A percentile compares a stretch with the other conserved stretches of the same genome.
Evolutionary conservation across 2,329 filamentous ascomycete genomes (phyloP).

Genomic region (Aspergillus fijiensis): DNA sequence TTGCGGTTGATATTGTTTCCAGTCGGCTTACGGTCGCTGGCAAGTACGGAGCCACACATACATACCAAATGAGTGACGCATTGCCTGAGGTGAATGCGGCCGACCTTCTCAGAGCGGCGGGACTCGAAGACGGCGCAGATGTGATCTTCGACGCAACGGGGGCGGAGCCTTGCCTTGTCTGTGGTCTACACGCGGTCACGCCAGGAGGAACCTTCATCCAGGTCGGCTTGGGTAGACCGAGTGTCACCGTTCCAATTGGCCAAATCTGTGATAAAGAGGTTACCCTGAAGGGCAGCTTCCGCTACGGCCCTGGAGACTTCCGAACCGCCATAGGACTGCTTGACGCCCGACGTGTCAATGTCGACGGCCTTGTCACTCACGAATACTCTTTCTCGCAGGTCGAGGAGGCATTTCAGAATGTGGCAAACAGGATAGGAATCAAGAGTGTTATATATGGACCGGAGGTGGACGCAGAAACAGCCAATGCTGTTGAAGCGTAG

Average conservation of each 20-base stretch:
- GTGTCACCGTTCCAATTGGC: constrained; percentile 69
- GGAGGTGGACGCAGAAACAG: constrained; percentile 17
- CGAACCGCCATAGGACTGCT: constrained; percentile 69
- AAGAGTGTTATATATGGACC: constrained; percentile 43
- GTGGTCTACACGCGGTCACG: constrained; percentile 65
- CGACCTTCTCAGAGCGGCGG: constrained; percentile 60
- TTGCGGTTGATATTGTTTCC: constrained; percentile 70
- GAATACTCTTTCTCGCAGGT: constrained; percentile 75
- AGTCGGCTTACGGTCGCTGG: constrained; percentile 70
- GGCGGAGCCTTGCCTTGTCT: constrained; percentile 71
- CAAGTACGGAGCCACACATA: constrained; percentile 56
- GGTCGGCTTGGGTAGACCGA: constrained; percentile 78
- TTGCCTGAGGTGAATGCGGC: constrained; percentile 68
- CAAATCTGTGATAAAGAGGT: constrained; percentile 82
- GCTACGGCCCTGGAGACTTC: constrained; percentile 84
- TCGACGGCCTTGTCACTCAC: constrained; percentile 74
- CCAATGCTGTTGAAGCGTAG: constrained; percentile 12
- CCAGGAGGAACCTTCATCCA: constrained; percentile 73
- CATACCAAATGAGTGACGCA: constrained; percentile 60
- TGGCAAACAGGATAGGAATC: constrained; percentile 67
- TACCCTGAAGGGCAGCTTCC: constrained; percentile 77
- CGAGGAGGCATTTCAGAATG: constrained; percentile 78
- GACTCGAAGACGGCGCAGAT: constrained; percentile 64
- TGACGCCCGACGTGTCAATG: constrained; percentile 61
- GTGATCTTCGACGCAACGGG: constrained; percentile 74